These are phyloP conservation scores for Penicillium arizonense DNA, from an alignment of 495 filamentous ascomycete genomes.

Conservation along the genomic window DNA sequence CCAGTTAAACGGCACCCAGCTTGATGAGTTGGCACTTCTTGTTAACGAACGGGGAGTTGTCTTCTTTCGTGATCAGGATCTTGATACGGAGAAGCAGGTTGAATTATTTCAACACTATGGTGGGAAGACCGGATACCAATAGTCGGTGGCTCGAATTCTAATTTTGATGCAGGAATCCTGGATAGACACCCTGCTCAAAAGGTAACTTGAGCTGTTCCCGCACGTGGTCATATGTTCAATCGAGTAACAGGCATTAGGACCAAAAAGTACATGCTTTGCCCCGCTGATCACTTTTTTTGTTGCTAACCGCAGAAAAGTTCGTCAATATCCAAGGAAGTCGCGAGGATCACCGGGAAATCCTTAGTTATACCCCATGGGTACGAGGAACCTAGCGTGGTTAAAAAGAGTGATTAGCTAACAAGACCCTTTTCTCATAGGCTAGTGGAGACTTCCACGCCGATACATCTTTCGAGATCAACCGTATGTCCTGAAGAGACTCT, in stretches of 20 bases:
- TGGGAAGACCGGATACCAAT: not conserved
- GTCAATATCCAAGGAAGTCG: constrained; percentile 33
- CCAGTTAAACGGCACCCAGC: constrained; percentile 32
- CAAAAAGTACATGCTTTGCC: not conserved
- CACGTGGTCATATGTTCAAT: not conserved
- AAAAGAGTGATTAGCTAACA: not conserved
- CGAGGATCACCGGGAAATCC: constrained; percentile 36
- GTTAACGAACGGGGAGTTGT: constrained; percentile 42
- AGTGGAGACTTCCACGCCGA: constrained; percentile 50
- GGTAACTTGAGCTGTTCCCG: not conserved
- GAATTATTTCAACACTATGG: constrained; percentile 53
- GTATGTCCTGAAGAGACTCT: not conserved
- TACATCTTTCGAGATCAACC: constrained; percentile 53
- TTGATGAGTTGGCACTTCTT: constrained; percentile 45
- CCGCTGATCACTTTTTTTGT: not conserved
- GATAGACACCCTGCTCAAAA: constrained; percentile 52
- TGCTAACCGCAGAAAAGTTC: constrained; percentile 22
- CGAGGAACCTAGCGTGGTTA: not conserved
- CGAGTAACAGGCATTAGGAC: constrained; percentile 3
- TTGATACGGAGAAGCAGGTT: constrained; percentile 51
- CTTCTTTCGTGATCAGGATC: constrained; percentile 47
- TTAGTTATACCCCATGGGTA: constrained; percentile 41
- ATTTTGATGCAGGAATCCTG: constrained; percentile 23
- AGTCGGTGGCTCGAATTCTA: not conserved
- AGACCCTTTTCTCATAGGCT: constrained; percentile 20